Conservation (phyloP, 352 stramenopile species). For the Phytophthora foliorum region DNA sequence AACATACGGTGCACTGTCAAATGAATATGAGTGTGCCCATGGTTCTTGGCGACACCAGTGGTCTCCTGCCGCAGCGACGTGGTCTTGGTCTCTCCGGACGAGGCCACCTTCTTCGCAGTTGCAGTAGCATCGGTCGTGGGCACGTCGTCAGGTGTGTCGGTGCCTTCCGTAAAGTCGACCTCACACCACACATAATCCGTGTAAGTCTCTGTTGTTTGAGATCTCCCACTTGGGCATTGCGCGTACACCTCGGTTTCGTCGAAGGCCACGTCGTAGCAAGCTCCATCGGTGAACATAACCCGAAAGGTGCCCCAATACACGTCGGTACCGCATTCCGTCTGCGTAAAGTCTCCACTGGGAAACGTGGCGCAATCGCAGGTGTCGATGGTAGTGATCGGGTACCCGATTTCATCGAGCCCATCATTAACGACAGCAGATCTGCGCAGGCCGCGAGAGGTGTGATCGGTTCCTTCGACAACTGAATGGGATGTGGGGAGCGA, state of each 20-base stretch:
- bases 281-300: slow-evolving; percentile 10
- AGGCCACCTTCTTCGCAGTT: not conserved
- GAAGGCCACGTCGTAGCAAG: slow-evolving; percentile 23
- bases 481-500: not conserved
- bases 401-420: slow-evolving; percentile 17
- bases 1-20: slow-evolving; percentile 23
- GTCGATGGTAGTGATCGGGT: slow-evolving; percentile 8
- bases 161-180: slow-evolving; percentile 17
- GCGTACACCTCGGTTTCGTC: slow-evolving; percentile 9
- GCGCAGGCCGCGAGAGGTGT: not conserved
- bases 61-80: not conserved
- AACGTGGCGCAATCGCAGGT: slow-evolving; percentile 17
- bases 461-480: not conserved
- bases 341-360: not conserved
- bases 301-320: slow-evolving; percentile 18
- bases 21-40: slow-evolving; percentile 9
- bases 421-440: not conserved
- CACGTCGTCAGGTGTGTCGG: not conserved
- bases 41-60: not conserved
- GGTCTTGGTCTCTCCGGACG: not conserved
- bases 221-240: slow-evolving; percentile 5
- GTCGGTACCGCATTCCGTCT: not conserved
- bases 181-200: slow-evolving; percentile 13
- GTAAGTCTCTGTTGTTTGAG: not conserved
- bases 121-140: not conserved